These are phyloP conservation scores for Calocybe cyanea DNA, from an alignment of 768 basidiomycete species.

Conservation along the genomic window DNA sequence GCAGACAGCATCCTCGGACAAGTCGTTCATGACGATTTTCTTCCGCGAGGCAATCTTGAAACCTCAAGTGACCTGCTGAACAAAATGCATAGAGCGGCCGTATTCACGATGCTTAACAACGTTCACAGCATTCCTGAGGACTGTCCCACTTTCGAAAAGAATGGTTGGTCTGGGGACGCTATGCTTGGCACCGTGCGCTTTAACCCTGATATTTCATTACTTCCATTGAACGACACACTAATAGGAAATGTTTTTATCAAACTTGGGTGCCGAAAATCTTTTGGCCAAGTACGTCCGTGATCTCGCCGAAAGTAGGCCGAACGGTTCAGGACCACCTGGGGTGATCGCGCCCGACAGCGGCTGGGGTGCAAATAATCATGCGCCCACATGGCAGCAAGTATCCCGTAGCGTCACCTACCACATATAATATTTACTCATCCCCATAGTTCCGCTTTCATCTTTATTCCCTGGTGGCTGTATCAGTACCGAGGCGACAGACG, in stretches of 20 bases:
- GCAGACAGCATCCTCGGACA: conserved; percentile 19
- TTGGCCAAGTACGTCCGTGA: conserved; percentile 25
- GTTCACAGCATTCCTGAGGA: conserved; percentile 22
- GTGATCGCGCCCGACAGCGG: conserved; percentile 27
- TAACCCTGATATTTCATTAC: not conserved
- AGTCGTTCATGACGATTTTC: conserved; percentile 22
- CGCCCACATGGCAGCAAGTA: conserved; percentile 30
- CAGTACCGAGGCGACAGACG: conserved; percentile 25
- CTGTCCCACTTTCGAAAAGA: conserved; percentile 28
- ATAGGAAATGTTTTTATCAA: conserved; percentile 26
- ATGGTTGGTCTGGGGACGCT: conserved; percentile 29
- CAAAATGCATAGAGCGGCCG: conserved; percentile 20
- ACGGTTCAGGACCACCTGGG: conserved; percentile 22
- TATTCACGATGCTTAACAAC: conserved; percentile 22
- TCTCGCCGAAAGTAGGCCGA: conserved; percentile 20
- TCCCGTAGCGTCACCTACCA: not conserved
- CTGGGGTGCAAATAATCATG: conserved; percentile 27
- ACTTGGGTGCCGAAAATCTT: conserved; percentile 23
- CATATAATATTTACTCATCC: not conserved
- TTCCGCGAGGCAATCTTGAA: conserved; percentile 13
- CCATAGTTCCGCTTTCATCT: conserved; percentile 23
- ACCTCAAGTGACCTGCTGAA: conserved; percentile 19
- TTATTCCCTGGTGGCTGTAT: conserved; percentile 28
- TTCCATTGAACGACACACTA: not conserved
- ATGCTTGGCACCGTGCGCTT: conserved; percentile 23